Evolutionary conservation across 139 green algal genomes (phyloP).

Genomic region (Micromonas commoda): DNA sequence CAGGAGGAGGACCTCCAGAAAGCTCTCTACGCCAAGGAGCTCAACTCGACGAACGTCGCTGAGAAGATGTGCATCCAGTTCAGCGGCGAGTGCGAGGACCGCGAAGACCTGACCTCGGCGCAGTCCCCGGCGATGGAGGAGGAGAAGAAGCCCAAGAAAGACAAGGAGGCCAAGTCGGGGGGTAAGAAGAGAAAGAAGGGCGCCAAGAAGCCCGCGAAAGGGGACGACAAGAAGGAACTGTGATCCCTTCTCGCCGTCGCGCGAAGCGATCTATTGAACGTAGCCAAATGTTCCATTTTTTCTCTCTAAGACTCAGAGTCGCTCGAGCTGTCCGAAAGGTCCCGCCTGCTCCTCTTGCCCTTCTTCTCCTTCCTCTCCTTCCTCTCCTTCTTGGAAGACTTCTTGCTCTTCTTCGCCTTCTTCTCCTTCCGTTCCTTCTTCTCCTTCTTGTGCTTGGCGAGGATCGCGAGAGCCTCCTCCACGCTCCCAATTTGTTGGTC

Average conservation of each 20-base stretch:
- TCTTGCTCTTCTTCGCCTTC: constrained; percentile 20
- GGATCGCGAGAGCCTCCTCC: background rate
- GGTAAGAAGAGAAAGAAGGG: constrained; percentile 11
- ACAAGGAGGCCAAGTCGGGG: background rate
- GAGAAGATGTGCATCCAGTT: background rate
- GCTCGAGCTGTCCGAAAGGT: background rate
- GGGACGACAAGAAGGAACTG: background rate
- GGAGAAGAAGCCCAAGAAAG: background rate
- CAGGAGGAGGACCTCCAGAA: constrained; percentile 9
- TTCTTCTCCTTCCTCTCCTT: constrained; percentile 12
- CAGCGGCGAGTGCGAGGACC: background rate
- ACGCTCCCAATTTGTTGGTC: background rate
- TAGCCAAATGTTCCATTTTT: background rate
- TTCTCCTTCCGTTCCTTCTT: constrained; percentile 23
- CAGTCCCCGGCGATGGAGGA: background rate
- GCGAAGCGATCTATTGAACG: background rate
- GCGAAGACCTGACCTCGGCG: background rate
- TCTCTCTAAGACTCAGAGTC: background rate
- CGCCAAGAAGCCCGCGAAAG: background rate
- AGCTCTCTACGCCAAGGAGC: background rate
- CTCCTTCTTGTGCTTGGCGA: constrained; percentile 13
- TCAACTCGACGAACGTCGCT: constrained; percentile 18
- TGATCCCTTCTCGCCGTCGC: background rate
- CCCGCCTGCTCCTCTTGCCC: constrained; percentile 10
- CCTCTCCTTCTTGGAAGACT: constrained; percentile 21